Conservation (phyloP, 306 rosid genomes). For the Prinsepia uniflora region DNA sequence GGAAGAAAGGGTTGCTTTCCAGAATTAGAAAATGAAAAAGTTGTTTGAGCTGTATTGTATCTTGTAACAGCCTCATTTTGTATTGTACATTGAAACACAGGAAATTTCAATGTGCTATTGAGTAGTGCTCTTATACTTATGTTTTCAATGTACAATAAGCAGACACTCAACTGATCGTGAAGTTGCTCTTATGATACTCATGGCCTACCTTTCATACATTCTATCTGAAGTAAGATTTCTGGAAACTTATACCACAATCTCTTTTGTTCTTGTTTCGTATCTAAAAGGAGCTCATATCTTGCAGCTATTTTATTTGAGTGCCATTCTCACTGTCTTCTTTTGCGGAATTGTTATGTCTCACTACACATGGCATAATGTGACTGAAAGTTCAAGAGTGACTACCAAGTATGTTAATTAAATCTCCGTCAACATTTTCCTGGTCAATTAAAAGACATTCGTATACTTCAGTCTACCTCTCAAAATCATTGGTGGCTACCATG, state of each 20-base stretch:
- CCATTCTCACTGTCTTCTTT: conserved; percentile 94
- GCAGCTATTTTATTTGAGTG: conserved; percentile 91
- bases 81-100: background rate
- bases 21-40: no score
- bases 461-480: conserved; percentile 11
- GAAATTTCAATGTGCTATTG: background rate
- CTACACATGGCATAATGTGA: conserved; percentile 98
- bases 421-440: conserved; percentile 6
- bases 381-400: conserved; percentile 92
- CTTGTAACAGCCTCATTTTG: no score
- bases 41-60: no score
- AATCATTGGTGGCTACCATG: background rate
- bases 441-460: conserved; percentile 9
- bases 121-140: conserved; percentile 10
- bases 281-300: conserved; percentile 17
- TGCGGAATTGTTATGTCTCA: conserved; percentile 99
- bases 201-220: conserved; percentile 96
- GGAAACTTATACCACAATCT: conserved; percentile 1
- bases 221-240: conserved; percentile 67
- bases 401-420: conserved; percentile 67
- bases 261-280: background rate
- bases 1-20: no score
- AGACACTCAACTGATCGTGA: conserved; percentile 96
- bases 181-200: conserved; percentile 95
- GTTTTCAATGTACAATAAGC: conserved; percentile 17